A percentile compares a stretch with the other conserved stretches of the same genome.
phyloP scores from a whole-genome alignment of 257 asterid genomes.

The Solanum megistacrolobum region DNA sequence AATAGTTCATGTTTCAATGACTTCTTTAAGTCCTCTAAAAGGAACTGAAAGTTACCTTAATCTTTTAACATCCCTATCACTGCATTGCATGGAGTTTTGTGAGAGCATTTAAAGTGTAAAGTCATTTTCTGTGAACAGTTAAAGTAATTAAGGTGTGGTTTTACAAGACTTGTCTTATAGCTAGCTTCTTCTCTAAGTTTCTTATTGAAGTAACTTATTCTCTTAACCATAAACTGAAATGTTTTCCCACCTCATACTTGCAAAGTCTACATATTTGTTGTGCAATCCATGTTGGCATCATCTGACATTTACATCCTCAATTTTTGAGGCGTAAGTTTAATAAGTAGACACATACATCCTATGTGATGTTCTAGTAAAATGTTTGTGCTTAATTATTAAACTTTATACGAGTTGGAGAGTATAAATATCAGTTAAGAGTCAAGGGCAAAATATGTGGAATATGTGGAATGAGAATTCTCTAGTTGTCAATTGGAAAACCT shows the following conservation, averaged over 20 bases:
- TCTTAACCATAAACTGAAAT: background rate
- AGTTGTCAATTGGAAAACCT: background rate
- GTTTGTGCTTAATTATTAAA: too few relatives aligned
- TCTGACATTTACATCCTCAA: too few relatives aligned
- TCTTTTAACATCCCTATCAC: slow-evolving; percentile 33
- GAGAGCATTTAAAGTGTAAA: slow-evolving; percentile 14
- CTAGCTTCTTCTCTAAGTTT: background rate
- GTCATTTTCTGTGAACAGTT: slow-evolving; percentile 27
- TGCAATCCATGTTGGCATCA: background rate
- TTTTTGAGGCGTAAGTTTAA: fast-evolving
- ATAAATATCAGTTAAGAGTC: too few relatives aligned
- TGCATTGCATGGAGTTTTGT: slow-evolving; percentile 23
- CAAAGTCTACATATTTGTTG: background rate
- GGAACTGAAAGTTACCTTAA: background rate
- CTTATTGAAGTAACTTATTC: background rate
- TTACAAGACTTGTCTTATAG: background rate
- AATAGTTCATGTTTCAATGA: background rate
- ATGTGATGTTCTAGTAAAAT: too few relatives aligned
- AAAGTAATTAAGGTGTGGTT: background rate
- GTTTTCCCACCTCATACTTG: background rate
- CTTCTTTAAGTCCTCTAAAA: background rate
- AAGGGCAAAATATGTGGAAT: background rate
- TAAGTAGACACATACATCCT: fast-evolving
- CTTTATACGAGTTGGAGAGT: too few relatives aligned
- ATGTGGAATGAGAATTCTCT: background rate